A percentile compares a stretch with the other conserved stretches of the same genome.
Conservation (phyloP, 345 rosid genomes). For the Eucalyptus grandis region DNA sequence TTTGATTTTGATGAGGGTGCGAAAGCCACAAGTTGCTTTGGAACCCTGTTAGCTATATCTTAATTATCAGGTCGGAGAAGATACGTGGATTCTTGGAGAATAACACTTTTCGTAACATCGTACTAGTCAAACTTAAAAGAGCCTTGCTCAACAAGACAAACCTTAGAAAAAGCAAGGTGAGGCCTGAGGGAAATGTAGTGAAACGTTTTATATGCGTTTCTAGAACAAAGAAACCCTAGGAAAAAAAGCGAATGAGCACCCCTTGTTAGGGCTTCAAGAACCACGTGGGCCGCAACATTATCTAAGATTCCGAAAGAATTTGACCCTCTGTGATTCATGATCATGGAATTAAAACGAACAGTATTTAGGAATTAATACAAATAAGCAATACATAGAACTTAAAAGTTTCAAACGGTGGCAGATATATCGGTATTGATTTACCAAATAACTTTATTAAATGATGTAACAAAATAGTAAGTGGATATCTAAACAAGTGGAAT, state of each 20-base stretch:
- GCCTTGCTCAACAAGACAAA: background rate
- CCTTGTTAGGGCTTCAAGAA: background rate
- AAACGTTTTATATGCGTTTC: background rate
- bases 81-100: background rate
- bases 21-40: background rate
- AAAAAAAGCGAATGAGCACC: background rate
- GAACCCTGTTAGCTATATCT: background rate
- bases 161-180: background rate
- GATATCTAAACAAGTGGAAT: background rate
- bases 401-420: background rate
- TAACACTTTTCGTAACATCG: background rate
- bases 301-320: background rate
- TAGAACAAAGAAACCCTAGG: background rate
- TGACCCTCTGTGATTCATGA: background rate
- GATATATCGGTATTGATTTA: background rate
- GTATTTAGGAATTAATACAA: background rate
- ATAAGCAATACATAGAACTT: background rate
- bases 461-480: background rate
- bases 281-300: background rate
- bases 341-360: background rate
- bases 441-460: background rate
- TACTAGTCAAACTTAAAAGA: background rate
- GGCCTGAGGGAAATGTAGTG: background rate
- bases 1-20: background rate
- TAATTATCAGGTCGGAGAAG: background rate